Base-by-base conservation (phyloP, 2,329 filamentous ascomycete species). In the Arthroderma sp. region DNA sequence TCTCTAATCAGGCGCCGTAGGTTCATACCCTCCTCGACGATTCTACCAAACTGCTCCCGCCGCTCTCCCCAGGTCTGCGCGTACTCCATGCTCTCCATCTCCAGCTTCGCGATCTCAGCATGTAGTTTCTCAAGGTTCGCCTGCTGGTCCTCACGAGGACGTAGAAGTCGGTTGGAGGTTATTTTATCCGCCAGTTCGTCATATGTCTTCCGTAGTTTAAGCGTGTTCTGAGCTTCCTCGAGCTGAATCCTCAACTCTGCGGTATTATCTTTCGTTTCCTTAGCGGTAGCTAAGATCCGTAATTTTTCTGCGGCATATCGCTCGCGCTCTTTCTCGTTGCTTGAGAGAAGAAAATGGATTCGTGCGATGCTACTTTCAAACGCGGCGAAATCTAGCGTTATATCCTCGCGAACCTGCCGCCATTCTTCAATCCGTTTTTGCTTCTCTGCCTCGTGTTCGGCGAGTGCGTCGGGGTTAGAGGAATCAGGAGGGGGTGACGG, bases 1-100 rank as follows among this genome's bases (percentile, higher is more conserved):
- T 94, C 88, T 49, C 87, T 80, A 57, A 96, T 94, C 61, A 93
- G 73, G 40, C 85, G 74, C 47, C 88, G 72, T 61, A 96, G 73
- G 51, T 85, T 74, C 75, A 84, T 83, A n/a, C 86, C 86, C 67
- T 95, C 89, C 48, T 88, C 84, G 59, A 94, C 84, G 56, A 96
- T 88, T 45, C 78, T 75, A 47, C 81, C 84, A 62, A 95, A 94
- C 64, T 94, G 86, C 54, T 86, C 83, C 50, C 83, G 72, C 34
- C 89, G 74, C 64, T 94, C 87, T 36, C 76, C 71, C 88, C 88
- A 95, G 0, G 85, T 91, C 51, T 73, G 75, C 40, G 78, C 82
- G 60, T 93, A 93, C 33, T 83, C 80, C 57, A 77, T 75, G 57
- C 85, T 86, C 68, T 96, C 87, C 51, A 78, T 77, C 66, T 93